Percentiles rank a stretch among this genome's conserved stretches.
phyloP scores from a whole-genome alignment of 139 green algal genomes.

The Picochlorum sp. region DNA sequence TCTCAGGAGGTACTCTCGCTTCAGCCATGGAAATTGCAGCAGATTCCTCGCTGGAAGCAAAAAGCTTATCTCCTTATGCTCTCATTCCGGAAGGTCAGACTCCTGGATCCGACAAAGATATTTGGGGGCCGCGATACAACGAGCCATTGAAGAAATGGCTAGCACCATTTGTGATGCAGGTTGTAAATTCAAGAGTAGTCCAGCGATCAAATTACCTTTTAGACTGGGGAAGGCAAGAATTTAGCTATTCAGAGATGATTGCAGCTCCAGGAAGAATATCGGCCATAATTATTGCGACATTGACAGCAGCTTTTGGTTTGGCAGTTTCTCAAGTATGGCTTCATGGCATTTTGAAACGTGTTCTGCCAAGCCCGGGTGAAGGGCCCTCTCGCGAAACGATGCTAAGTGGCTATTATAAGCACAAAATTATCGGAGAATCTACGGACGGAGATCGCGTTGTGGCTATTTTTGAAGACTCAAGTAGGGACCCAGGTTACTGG shows the following conservation, averaged over 20 bases:
- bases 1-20: slow-evolving; percentile 55
- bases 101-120: slow-evolving; percentile 8
- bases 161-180: slow-evolving; percentile 24
- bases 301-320: neutral
- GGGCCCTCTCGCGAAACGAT: slow-evolving; percentile 10
- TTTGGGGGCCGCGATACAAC: slow-evolving; percentile 11
- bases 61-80: slow-evolving; percentile 3
- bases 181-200: slow-evolving; percentile 54
- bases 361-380: slow-evolving; percentile 20
- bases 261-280: neutral
- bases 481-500: slow-evolving; percentile 17
- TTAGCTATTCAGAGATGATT: slow-evolving; percentile 45
- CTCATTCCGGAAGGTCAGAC: neutral
- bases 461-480: slow-evolving; percentile 7
- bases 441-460: neutral
- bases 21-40: neutral
- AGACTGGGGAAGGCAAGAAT: slow-evolving; percentile 17
- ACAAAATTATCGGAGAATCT: slow-evolving; percentile 7
- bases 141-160: slow-evolving; percentile 8
- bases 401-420: slow-evolving; percentile 10
- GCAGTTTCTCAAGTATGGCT: slow-evolving; percentile 12
- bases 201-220: slow-evolving; percentile 41
- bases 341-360: slow-evolving; percentile 16
- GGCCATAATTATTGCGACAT: slow-evolving; percentile 4
- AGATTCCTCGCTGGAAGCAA: neutral